A percentile compares a stretch with the other conserved stretches of the same genome.
phyloP scores from a whole-genome alignment of 2,329 filamentous ascomycete genomes.

The Bipolaris oryzae region DNA sequence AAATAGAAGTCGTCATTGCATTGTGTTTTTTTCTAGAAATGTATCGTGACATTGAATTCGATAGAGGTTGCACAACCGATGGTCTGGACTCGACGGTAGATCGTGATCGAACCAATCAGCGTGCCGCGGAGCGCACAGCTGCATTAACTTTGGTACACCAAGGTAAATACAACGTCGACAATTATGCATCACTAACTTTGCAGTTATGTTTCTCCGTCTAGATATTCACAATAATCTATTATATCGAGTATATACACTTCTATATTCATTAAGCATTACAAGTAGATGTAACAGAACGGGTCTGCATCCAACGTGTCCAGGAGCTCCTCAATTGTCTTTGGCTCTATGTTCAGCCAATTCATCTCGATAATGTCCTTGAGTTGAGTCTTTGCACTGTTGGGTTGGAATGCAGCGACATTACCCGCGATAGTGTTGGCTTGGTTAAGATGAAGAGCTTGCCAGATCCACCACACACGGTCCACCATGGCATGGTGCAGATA shows the following conservation, averaged over 20 bases:
- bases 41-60: not conserved
- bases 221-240: not conserved
- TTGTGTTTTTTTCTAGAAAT: not conserved
- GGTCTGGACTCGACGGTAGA: not conserved
- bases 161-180: not conserved
- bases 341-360: constrained; percentile 41
- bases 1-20: constrained; percentile 38
- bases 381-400: constrained; percentile 53
- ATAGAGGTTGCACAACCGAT: not conserved
- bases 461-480: constrained; percentile 56
- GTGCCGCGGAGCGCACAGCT: not conserved
- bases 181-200: not conserved
- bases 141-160: not conserved
- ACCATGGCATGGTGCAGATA: constrained; percentile 56
- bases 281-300: constrained; percentile 56
- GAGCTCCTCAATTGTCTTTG: constrained; percentile 44
- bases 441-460: constrained; percentile 46
- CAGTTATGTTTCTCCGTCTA: too few species aligned
- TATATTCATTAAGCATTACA: constrained; percentile 8
- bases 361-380: constrained; percentile 52
- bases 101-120: constrained; percentile 6
- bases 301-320: constrained; percentile 49
- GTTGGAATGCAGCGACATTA: constrained; percentile 52
- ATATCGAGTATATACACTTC: not conserved
- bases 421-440: constrained; percentile 23